Base-by-base conservation (phyloP, 495 filamentous ascomycete genomes). In the Penicillium arizonense region DNA sequence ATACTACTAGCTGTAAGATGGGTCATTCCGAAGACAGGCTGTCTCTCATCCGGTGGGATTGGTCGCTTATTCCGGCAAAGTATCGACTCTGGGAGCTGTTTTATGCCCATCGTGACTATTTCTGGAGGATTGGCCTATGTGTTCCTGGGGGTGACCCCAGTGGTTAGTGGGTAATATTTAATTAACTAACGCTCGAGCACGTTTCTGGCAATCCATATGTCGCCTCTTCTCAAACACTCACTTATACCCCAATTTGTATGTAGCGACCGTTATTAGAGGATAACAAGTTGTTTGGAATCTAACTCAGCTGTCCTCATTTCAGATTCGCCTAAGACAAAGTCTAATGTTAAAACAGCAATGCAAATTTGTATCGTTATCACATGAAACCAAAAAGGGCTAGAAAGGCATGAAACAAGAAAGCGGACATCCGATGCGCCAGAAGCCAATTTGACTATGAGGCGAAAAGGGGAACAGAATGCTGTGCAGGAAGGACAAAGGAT, bases 91-190 rank as follows among this genome's bases (percentile, higher is more conserved):
- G 95, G 89, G 83, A 96, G 73, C 72, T 96, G n/a, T 88, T 97
- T 66, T 91, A 91, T 73, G 87, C 92, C 13, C 94, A 98, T 74
- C 77, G 94, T 47, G 94, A 98, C 70, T 98, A 98, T 64, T 98
- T 98, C 67, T 94, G 91, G 87, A 73, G 94, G 30, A 62, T 98
- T 52, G 94, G 94, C 0, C 71, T 97, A 38, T 98, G 94, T 73
- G 75, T 97, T 5, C 93, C 93, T 3, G 88, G 87, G 4, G 89
- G 88, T 2, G 90, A 91, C 70, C 86, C 86, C 24, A 68, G 63
- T 21, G 63, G 62, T 8, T 30, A 7, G 20, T 61, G 44, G 28
- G 41, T 4, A 5, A 26, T 10, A 28, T 12, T 5, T 43, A 2
- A 6, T 8, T 28, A 5, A 20, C 5, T 21, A 14, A 23, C 9